Base-by-base conservation (phyloP, 1,284 basidiomycete genomes). In the Stygiomarasmius scandens region DNA sequence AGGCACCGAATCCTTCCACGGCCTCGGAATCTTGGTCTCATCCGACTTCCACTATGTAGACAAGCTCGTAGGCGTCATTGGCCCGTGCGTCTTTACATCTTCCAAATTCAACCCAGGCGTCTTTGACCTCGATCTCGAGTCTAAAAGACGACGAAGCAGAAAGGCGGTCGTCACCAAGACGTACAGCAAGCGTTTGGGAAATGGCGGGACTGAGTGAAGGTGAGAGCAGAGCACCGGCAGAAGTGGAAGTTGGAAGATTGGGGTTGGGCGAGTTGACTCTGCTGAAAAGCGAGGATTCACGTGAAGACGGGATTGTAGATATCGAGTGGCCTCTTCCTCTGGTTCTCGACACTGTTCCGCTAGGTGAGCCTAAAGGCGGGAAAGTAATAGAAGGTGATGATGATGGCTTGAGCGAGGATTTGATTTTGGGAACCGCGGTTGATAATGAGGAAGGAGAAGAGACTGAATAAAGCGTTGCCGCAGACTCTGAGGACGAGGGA, bases 1-100 rank as follows among this genome's bases (percentile, higher is more conserved):
- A 2, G 83, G 80, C 2, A 83, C 67, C 1, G 73, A 74, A 51
- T 64, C 65, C 52, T 20, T 51, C 61, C 58, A 55, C 2, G 58
- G 55, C n/a, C 54, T 47, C 12, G 32, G 24, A 22, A 23, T n/a
- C 20, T 34, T 55, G 4, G n/a, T 19, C 34, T 25, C 43, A 29
- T 44, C 36, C 11, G 11, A 16, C 23, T 14, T 55, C 47, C 34
- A 23, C 46, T 27, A 49, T 3, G 19, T 29, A 14, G 47, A 49
- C 6, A 27, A 23, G 27, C 24, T 27, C 9, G 47, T 19, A 27
- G 47, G 29, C 4, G 47, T n/a, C 2, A 49, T 32, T 2, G 47
- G 24, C 27, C 25, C 47, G 14, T 27, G n/a, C n/a, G n/a, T n/a
- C n/a, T n/a, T 32, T 8, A 41, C 12, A 14, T 49, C 34, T 9